These are phyloP conservation scores for Nicotiana rustica DNA, from an alignment of 305 asterid species.

Conservation along the genomic window DNA sequence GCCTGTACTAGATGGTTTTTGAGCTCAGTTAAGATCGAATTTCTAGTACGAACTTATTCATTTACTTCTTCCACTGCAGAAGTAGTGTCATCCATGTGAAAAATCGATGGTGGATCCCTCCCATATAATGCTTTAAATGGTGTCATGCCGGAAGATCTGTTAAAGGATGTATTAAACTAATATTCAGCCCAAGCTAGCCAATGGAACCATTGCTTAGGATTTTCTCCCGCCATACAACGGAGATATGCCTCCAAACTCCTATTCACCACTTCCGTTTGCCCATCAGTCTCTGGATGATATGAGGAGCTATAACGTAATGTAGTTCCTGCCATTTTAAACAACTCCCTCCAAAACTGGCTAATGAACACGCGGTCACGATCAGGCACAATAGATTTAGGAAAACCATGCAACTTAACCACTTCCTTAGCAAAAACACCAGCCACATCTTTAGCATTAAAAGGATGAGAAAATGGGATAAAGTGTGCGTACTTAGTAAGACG, in stretches of 20 bases:
- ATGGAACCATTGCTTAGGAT: conserved; percentile 23
- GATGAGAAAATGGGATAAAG: neutral
- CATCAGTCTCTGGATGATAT: conserved; percentile 1
- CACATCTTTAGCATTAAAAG: neutral
- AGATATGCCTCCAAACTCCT: neutral
- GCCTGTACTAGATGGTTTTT: neutral
- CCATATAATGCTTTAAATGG: neutral
- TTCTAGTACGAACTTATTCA: neutral
- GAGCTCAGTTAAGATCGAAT: neutral
- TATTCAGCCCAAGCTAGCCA: neutral
- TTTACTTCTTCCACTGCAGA: neutral
- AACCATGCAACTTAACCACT: conserved; percentile 5
- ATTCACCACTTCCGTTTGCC: neutral
- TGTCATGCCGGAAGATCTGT: neutral
- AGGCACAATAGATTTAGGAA: neutral
- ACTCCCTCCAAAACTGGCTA: conserved; percentile 23
- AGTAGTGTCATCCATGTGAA: too few relatives aligned
- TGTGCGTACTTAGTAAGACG: conserved; percentile 20
- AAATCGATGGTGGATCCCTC: neutral
- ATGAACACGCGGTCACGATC: conserved; percentile 21
- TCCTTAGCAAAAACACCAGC: neutral
- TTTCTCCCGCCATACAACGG: conserved; percentile 15
- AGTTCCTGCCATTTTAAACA: neutral
- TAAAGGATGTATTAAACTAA: neutral
- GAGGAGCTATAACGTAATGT: neutral